Base-by-base conservation (phyloP, 2,329 filamentous ascomycete genomes). In the Nemania sp. region DNA sequence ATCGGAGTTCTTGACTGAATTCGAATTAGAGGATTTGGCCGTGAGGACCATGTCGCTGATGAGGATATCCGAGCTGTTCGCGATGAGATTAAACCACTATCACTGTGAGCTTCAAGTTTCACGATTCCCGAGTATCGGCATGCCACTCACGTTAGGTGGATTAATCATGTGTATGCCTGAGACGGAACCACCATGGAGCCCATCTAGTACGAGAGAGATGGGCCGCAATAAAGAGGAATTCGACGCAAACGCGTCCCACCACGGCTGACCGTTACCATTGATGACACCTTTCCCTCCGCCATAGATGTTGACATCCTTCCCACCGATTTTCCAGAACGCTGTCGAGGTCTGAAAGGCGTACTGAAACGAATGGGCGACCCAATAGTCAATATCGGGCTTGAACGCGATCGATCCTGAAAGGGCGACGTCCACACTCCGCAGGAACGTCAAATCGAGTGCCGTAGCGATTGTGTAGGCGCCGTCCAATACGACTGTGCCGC, bases 321-420 rank as follows among this genome's bases (percentile, higher is more conserved):
- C 70, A 59, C 81, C 77, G 60, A 82, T 78, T 34, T 73, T 75
- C 78, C 79, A 82, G 62, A 81, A 82, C 0, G 78, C 76, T 11
- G 84, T 73, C 85, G 83, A 81, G 63, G 89, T 89, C 67, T 90
- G 88, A 75, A 85, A 91, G 5, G 76, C 77, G 25, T 87, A 86
- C 57, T 82, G 81, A 78, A 90, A 90, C 43, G 81, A 79, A 68
- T 89, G 81, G 9, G 79, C 80, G 64, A 87, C 80, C 88, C 88
- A 90, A 74, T 90, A 90, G 65, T 85, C 81, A 1, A 86, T 87
- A 69, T 91, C 85, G 52, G 60, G 82, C 57, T 82, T 84, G 75
- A 90, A 90, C 57, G 82, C 77, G 18, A 90, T 79, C 20, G 80
- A 81, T 20, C 85, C 86, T 0, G 71, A 73, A 58, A 76, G 77